phyloP scores from a whole-genome alignment of 805 yeast species.

The Wickerhamomyces hampshirensis region DNA sequence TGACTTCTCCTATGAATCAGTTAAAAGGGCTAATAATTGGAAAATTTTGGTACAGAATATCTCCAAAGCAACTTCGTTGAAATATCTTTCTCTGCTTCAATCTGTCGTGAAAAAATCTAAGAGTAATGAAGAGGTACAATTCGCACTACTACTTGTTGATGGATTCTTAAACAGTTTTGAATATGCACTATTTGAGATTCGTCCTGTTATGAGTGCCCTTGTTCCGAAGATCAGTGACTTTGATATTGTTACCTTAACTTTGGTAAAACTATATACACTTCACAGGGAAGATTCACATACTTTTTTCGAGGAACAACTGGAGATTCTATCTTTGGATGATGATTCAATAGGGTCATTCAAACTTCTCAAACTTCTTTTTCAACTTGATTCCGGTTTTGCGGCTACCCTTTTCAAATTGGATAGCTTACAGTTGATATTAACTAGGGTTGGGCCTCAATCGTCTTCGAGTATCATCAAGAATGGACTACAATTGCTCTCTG shows the following conservation, averaged over 20 bases:
- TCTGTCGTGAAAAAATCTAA: constrained; percentile 3
- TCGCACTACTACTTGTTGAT: constrained; percentile 21
- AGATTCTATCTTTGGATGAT: constrained; percentile 19
- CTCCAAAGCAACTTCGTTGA: constrained; percentile 4
- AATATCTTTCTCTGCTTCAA: constrained; percentile 8
- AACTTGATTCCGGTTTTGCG: constrained; percentile 8
- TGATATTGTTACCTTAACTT: constrained; percentile 7
- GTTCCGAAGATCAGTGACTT: constrained; percentile 10
- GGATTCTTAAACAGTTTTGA: constrained; percentile 25
- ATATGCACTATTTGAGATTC: constrained; percentile 14
- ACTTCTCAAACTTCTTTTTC: constrained; percentile 14
- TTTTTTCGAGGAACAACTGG: constrained; percentile 17
- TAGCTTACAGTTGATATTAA: constrained; percentile 24
- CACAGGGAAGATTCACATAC: constrained; percentile 8
- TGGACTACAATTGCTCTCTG: constrained; percentile 34
- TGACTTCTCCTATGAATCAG: not conserved
- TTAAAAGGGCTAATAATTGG: constrained; percentile 1
- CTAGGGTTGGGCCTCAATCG: constrained; percentile 6
- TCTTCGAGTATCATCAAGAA: constrained; percentile 15
- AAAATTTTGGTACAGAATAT: constrained; percentile 3
- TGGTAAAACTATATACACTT: constrained; percentile 11
- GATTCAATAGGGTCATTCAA: constrained; percentile 22
- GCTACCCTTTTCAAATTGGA: constrained; percentile 22
- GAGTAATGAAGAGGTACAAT: constrained; percentile 6
- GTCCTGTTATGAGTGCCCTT: constrained; percentile 10